phyloP scores from a whole-genome alignment of 2,329 filamentous ascomycete genomes.

The Aspergillus alliaceus region DNA sequence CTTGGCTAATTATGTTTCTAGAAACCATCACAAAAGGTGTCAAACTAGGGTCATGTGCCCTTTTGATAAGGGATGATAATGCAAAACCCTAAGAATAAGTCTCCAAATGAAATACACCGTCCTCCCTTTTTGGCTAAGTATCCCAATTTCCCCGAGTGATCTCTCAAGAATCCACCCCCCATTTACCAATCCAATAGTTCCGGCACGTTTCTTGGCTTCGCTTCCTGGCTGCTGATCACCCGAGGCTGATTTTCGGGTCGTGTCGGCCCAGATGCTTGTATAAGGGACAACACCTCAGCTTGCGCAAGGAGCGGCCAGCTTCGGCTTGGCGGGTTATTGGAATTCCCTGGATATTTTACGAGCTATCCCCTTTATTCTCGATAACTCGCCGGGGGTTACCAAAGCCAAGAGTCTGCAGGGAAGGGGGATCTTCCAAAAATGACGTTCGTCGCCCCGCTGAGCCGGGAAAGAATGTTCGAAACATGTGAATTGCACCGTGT shows the following conservation, averaged over 20 bases:
- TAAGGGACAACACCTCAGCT: slow-evolving; percentile 9
- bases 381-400: slow-evolving; percentile 6
- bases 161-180: background rate
- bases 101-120: slow-evolving; percentile 2
- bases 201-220: slow-evolving; percentile 22
- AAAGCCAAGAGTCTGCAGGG: slow-evolving; percentile 27
- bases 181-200: slow-evolving; percentile 13
- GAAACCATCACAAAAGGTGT: background rate
- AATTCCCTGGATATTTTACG: background rate
- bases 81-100: background rate
- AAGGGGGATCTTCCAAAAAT: slow-evolving; percentile 27
- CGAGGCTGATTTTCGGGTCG: slow-evolving; percentile 30
- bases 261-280: slow-evolving; percentile 20
- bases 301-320: slow-evolving; percentile 2
- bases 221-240: slow-evolving; percentile 33
- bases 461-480: slow-evolving; percentile 19
- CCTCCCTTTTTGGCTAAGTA: background rate
- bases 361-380: background rate
- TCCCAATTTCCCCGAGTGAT: background rate
- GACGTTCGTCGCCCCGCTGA: slow-evolving; percentile 27
- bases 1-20: background rate
- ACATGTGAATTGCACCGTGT: slow-evolving; percentile 26
- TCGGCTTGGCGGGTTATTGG: slow-evolving; percentile 2
- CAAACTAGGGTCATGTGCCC: slow-evolving; percentile 2
- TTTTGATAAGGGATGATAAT: background rate